Percentiles rank a stretch among this genome's conserved stretches.
Conservation (phyloP, 2,329 filamentous ascomycete genomes). For the Fusarium sp. region DNA sequence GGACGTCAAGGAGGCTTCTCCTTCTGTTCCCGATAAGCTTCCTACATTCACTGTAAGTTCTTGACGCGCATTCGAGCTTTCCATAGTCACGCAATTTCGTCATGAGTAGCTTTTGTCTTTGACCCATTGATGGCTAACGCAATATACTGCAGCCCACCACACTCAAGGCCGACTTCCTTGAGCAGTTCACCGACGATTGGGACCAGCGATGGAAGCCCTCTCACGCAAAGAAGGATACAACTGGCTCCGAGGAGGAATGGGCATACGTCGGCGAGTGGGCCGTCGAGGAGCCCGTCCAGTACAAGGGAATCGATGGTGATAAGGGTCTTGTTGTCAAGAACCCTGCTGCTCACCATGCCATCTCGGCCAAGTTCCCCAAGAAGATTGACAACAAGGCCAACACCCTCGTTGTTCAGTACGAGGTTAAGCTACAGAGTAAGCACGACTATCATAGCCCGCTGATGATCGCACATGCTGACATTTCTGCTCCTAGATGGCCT, state of each 20-base stretch:
- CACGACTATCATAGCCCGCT: background rate
- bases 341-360: constrained; percentile 96
- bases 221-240: constrained; percentile 91
- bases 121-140: constrained; percentile 45
- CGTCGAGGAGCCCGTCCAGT: constrained; percentile 91
- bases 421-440: constrained; percentile 98
- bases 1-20: constrained; percentile 63
- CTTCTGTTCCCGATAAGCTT: constrained; percentile 70
- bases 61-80: constrained; percentile 6
- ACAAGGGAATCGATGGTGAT: constrained; percentile 93
- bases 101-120: constrained; percentile 2
- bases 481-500: constrained; percentile 76
- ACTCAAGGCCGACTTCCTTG: constrained; percentile 93
- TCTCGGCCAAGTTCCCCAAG: constrained; percentile 98
- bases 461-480: constrained; percentile 46
- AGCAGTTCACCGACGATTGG: constrained; percentile 99
- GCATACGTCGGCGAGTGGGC: constrained; percentile 97
- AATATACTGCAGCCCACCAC: constrained; percentile 77
- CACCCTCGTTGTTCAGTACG: constrained; percentile 97
- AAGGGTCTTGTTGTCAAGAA: constrained; percentile 99
- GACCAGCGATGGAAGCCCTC: constrained; percentile 93
- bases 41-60: constrained; percentile 88
- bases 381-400: constrained; percentile 98
- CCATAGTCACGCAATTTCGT: background rate
- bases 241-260: constrained; percentile 89